phyloP scores from a whole-genome alignment of 1,139 yeast species.

The Yamadazyma kanchanaburiensis region DNA sequence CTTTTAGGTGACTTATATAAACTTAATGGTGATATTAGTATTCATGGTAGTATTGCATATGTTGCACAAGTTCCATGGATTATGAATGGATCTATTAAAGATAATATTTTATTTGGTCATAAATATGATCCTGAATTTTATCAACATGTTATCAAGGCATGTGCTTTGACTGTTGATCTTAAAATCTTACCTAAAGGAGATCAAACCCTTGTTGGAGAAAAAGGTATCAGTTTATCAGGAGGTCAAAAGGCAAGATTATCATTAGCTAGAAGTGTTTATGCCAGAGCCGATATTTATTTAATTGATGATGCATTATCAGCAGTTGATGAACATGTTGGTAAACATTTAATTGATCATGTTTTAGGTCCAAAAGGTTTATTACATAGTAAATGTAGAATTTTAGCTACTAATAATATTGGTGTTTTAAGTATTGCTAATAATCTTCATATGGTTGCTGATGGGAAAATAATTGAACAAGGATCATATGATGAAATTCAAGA shows the following conservation, averaged over 20 bases:
- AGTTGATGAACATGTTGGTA: conserved; percentile 93
- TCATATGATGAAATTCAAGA: conserved; percentile 57
- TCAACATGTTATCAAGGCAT: conserved; percentile 75
- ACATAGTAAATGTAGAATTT: conserved; percentile 68
- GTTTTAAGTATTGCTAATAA: conserved; percentile 77
- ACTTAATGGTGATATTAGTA: conserved; percentile 67
- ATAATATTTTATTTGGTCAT: conserved; percentile 87
- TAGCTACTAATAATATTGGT: conserved; percentile 87
- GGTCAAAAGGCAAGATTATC: conserved; percentile 96
- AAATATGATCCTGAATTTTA: conserved; percentile 79
- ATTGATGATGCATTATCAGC: conserved; percentile 83
- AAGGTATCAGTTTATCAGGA: conserved; percentile 93
- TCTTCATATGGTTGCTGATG: conserved; percentile 70
- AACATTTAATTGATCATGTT: conserved; percentile 50
- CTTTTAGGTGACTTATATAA: conserved; percentile 84
- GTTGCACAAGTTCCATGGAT: conserved; percentile 94
- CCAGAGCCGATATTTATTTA: conserved; percentile 88
- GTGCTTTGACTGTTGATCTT: conserved; percentile 84
- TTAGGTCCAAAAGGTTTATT: conserved; percentile 82
- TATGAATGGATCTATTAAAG: conserved; percentile 89
- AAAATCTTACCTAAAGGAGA: conserved; percentile 84
- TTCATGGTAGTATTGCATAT: conserved; percentile 82
- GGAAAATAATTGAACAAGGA: conserved; percentile 78
- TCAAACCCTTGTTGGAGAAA: conserved; percentile 89
- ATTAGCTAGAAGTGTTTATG: conserved; percentile 91